Base-by-base conservation (phyloP, 805 yeast genomes). In the Zygotorulaspora florentina region DNA sequence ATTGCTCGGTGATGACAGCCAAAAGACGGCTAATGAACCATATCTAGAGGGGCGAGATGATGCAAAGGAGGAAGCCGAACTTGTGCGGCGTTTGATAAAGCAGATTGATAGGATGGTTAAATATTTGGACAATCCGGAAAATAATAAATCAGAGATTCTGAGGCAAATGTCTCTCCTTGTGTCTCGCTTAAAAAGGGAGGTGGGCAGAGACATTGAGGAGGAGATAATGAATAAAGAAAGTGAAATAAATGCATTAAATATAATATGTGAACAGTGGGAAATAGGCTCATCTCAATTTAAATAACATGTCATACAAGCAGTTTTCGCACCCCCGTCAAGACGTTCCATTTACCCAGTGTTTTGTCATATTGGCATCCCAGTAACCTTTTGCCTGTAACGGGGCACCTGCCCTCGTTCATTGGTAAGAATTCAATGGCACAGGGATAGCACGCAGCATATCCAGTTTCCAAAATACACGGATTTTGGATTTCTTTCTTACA, bases 401-500 rank as follows among this genome's bases (percentile, higher is more conserved):
- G 98, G 61, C 98, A 91, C 51, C 83, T 71, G 1, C 70, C 75
- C 39, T 73, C 75, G 35, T 56, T 52, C 36, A 76, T 73, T 25
- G 77, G 71, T 37, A 90, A 69, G 57, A 78, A 77, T 40, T 77
- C 75, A 58, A 79, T 80, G 12, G 90, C 87, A 65, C 98, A 93
- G 10, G 87, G 80, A 64, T 90, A 89, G 65, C 96, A 89, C 55
- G 84, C 86, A 0, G 88, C 95, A 51, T 80, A 82, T 0, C 99
- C 99, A 0, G 98, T 88, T 61, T 90, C 98, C 29, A 91, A 79
- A 10, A 85, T 78, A 0, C 96, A 87, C 3, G 96, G 96, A 56
- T 87, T 88, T 27, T 76, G 76, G 11, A 89, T 77, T 13, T 63
- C 69, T 9, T 78, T 65, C 23, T 75, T 66, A 59, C 98, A 91